phyloP scores from a whole-genome alignment of 176 grass and related monocot genomes.

The Avena atlantica region DNA sequence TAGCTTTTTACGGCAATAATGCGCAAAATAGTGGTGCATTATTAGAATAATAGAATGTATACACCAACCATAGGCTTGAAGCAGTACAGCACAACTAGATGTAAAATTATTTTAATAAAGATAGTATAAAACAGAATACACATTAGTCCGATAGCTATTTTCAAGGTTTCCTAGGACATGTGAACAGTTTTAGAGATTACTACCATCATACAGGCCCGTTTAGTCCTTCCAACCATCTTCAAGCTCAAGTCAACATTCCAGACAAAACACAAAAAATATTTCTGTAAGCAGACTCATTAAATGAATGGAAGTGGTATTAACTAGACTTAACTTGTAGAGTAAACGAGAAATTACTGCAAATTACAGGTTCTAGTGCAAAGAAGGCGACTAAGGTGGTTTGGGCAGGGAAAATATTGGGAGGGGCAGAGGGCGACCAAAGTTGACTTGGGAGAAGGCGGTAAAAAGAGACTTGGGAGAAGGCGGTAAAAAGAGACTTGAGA shows the following conservation, averaged over 20 bases:
- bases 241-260: no score
- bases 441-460: not conserved
- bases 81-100: slow-evolving; percentile 20
- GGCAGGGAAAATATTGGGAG: not conserved
- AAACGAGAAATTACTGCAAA: not conserved
- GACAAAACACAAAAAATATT: no score
- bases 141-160: not conserved
- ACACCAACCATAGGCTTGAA: not conserved
- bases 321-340: not conserved
- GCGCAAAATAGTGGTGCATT: not conserved
- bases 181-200: not conserved
- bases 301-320: no score
- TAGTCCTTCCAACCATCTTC: no score
- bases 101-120: not conserved
- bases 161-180: not conserved
- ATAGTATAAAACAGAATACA: not conserved
- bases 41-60: not conserved
- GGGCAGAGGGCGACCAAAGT: not conserved
- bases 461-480: not conserved
- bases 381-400: not conserved
- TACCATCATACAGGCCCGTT: no score
- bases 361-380: slow-evolving; percentile 8
- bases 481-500: not conserved
- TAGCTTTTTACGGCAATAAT: not conserved
- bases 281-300: no score